Base-by-base conservation (phyloP, 208 protist species). In the Borovskyia barvae region DNA sequence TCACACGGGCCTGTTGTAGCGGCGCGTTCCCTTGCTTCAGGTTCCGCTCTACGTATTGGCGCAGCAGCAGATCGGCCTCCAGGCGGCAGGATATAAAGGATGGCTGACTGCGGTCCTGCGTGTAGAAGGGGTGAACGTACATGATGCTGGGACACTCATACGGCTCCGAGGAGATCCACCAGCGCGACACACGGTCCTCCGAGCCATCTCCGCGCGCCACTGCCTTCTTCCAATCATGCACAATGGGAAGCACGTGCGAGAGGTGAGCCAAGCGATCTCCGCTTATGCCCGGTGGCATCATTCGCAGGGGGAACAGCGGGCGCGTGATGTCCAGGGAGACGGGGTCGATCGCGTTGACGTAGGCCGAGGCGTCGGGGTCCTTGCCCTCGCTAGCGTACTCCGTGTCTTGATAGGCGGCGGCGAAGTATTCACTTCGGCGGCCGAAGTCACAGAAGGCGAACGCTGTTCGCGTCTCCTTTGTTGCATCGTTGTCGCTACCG, bases 11-110 rank as follows among this genome's bases (percentile, higher is more conserved):
- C 35, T 29, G 24, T 30, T 19, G 35, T 28, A 15, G 19, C 4
- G 17, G 41, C 29, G 4, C 28, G 25, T 12, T 2, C 8, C 2
- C 24, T 40, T 29, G 9, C 11, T 36, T 29, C 33, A 19, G 29
- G 9, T 67, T 33, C 20, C 19, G 39, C 33, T 42, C 43, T 28
- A 67, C 30, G 12, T 59, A 59, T 9, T 43, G 6, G 17, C 49
- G 51, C 61, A 67, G 33, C 47, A 67, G 35, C 36, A 35, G 43
- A 42, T 58, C 61, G 8, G 61, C 61, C 17, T 41, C 52, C 19
- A 53, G 49, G 33, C 61, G 42, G 40, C 51, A 68, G 7, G 43
- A 39, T 17, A 68, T 42, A 15, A 52, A 32, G 5, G 45, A 68
- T 45, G 52, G 42, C 40, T 60, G 52, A n/a, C 2, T 29, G 2